Conservation (phyloP, 108 stramenopile species). For the Fragilaria crotonensis region DNA sequence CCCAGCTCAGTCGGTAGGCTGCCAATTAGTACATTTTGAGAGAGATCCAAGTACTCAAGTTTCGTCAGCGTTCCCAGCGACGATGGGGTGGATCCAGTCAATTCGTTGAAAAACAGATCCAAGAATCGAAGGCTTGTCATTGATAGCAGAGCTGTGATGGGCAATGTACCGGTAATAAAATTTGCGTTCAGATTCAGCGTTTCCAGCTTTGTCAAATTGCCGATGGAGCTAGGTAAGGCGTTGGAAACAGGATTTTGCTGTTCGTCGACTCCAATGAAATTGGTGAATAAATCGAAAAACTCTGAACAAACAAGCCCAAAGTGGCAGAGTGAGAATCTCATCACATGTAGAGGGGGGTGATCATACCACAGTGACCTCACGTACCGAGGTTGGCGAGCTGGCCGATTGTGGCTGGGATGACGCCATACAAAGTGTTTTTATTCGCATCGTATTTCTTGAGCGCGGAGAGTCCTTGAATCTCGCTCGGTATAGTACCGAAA, state of each 20-base stretch:
- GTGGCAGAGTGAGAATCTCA: not conserved
- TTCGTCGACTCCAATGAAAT: constrained; percentile 24
- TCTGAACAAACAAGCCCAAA: constrained; percentile 14
- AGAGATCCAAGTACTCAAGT: constrained; percentile 10
- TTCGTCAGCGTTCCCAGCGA: constrained; percentile 10
- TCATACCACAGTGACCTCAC: constrained; percentile 6
- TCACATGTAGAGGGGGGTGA: constrained; percentile 17
- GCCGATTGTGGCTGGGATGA: constrained; percentile 15
- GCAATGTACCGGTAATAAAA: constrained; percentile 36
- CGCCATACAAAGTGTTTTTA: constrained; percentile 15
- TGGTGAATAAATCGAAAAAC: constrained; percentile 9
- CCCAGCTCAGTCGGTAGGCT: constrained; percentile 23
- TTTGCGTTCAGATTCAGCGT: constrained; percentile 44
- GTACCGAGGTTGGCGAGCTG: constrained; percentile 3
- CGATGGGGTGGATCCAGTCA: constrained; percentile 7
- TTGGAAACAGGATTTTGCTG: constrained; percentile 11
- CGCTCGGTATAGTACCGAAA: constrained; percentile 11
- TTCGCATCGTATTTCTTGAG: not conserved
- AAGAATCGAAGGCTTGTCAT: constrained; percentile 8
- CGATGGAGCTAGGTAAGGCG: constrained; percentile 8
- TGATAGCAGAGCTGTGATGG: constrained; percentile 13
- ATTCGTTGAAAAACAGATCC: constrained; percentile 5
- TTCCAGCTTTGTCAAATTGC: constrained; percentile 13
- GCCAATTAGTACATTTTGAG: not conserved
- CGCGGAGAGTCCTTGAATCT: constrained; percentile 13